These are phyloP conservation scores for Zhuliangozyma parablackwelliae DNA, from an alignment of 1,139 yeast species.

Conservation along the genomic window DNA sequence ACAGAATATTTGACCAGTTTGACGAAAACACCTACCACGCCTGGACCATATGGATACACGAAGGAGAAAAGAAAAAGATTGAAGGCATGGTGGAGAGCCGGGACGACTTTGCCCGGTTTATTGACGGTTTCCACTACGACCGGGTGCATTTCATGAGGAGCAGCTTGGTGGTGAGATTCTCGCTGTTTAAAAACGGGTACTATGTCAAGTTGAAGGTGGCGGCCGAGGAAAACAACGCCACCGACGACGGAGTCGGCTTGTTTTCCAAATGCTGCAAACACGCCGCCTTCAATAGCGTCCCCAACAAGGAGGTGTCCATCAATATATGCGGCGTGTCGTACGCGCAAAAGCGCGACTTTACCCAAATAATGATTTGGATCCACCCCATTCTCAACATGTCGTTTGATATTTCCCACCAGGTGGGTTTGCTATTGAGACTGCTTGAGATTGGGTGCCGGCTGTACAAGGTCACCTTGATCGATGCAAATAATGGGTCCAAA, in stretches of 20 bases:
- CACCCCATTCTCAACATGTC: slow-evolving; percentile 11
- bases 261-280: slow-evolving; percentile 4
- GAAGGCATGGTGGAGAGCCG: slow-evolving; percentile 4
- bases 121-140: slow-evolving; percentile 2
- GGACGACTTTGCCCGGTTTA: slow-evolving; percentile 5
- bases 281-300: slow-evolving; percentile 4
- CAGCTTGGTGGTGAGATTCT: slow-evolving; percentile 7
- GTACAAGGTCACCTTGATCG: slow-evolving; percentile 6
- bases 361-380: slow-evolving; percentile 9
- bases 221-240: slow-evolving; percentile 1
- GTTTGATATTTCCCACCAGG: slow-evolving; percentile 9
- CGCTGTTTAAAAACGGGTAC: slow-evolving; percentile 9
- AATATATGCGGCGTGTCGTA: slow-evolving; percentile 9
- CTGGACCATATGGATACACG: slow-evolving; percentile 9
- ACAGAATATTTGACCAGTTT: slow-evolving; percentile 2
- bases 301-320: slow-evolving; percentile 5
- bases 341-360: background rate
- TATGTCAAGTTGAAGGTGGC: slow-evolving; percentile 6
- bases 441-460: slow-evolving; percentile 2
- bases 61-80: slow-evolving; percentile 2
- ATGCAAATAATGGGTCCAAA: slow-evolving; percentile 7
- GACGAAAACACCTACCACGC: slow-evolving; percentile 6
- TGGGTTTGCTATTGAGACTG: slow-evolving; percentile 5
- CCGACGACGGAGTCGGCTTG: background rate
- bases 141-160: slow-evolving; percentile 7